Base-by-base conservation (phyloP, 2,329 filamentous ascomycete genomes). In the Colletotrichum truncatum region DNA sequence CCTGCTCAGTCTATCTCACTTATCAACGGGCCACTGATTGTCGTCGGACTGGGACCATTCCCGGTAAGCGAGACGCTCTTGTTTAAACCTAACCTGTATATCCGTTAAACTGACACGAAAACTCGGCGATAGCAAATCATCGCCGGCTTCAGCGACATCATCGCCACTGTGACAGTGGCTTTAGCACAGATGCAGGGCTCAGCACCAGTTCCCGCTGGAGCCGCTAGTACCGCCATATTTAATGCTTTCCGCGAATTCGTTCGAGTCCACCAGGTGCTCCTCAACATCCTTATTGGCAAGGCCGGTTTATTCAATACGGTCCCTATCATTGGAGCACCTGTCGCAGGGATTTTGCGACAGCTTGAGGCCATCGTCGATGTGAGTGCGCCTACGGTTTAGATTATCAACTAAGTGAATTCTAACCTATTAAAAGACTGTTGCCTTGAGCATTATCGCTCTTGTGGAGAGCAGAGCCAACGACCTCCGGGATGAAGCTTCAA, bases 281-380 rank as follows among this genome's bases (percentile, higher is more conserved):
- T 78, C 12, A 75, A 75, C 28, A 75, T 75, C 28, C 64, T 79
- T 4, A 78, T 77, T 57, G 74, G 73, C 51, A 79, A 78, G 67
- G 68, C 75, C 16, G 73, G 73, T 3, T 46, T 78, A 5, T 66
- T 77, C 46, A 56, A 10, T 0, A 59, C 59, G 0, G 54, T 77
- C 4, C 75, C 73, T 2, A 25, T 77, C 26, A 61, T 78, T 23
- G 76, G 74, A 3, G 10, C 14, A 5, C 73, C 75, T 0, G 61
- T 78, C 5, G 70, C 71, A 8, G 62, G 68, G 9, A 67, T 70
- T 2, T 72, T 78, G 2, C 68, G 73, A 3, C n/a, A 54, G 14
- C 4, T 75, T 4, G 73, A 76, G 52, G 2, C 0, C 1, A 12
- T 71, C 11, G 68, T 73, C 7, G 72, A 75, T 25, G 73, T 76